phyloP scores from a whole-genome alignment of 805 yeast genomes.

The Saccharomyces cerevisiae region DNA sequence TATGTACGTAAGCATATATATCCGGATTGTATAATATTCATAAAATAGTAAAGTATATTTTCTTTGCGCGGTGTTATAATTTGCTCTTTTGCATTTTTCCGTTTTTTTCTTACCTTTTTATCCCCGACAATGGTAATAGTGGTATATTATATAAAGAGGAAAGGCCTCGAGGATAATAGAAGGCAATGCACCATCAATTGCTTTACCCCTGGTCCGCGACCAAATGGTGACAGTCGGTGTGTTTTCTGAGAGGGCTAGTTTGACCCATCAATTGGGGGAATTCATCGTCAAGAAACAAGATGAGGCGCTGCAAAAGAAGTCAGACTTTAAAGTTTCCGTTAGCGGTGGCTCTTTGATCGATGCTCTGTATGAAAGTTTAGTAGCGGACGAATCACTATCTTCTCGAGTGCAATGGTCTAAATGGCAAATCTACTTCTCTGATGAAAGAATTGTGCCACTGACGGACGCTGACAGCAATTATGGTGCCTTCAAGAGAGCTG shows the following conservation, averaged over 20 bases:
- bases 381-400: conserved; percentile 43
- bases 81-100: not conserved
- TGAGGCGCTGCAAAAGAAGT: conserved; percentile 37
- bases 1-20: not conserved
- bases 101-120: not conserved
- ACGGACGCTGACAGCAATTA: conserved; percentile 79
- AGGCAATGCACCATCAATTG: not conserved
- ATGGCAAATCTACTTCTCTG: conserved; percentile 82
- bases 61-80: not conserved
- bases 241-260: conserved; percentile 46
- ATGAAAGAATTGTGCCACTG: conserved; percentile 82
- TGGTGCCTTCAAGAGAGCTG: conserved; percentile 62
- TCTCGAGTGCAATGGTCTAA: conserved; percentile 51
- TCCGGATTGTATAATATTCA: not conserved
- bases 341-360: conserved; percentile 89
- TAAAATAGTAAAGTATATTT: not conserved
- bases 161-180: not conserved
- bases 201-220: no score
- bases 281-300: conserved; percentile 57
- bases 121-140: not conserved
- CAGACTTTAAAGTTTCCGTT: conserved; percentile 63
- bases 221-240: conserved; percentile 32
- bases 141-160: not conserved
- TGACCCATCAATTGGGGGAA: conserved; percentile 59
- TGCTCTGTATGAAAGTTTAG: conserved; percentile 53